Evolutionary conservation across 2,329 filamentous ascomycete genomes (phyloP).

Genomic region (Aspergillus brunneoviolaceus): DNA sequence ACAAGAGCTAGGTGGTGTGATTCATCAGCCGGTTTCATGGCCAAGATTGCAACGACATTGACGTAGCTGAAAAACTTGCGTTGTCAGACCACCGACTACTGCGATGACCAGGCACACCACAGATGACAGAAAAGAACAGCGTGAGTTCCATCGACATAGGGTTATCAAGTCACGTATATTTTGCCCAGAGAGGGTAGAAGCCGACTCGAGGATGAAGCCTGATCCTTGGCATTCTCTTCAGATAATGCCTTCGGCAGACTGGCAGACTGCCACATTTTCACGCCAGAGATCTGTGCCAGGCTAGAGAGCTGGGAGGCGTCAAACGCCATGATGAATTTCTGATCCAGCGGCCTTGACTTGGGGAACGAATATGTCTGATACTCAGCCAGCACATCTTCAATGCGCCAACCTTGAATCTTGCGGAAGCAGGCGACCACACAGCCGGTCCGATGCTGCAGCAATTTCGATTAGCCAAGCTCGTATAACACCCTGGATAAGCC

Average conservation of each 20-base stretch:
- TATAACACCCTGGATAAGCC: constrained; percentile 13
- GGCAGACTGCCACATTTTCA: constrained; percentile 15
- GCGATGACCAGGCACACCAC: too few relatives aligned
- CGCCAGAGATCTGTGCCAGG: constrained; percentile 20
- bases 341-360: constrained; percentile 47
- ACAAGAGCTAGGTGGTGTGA: neutral
- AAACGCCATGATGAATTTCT: constrained; percentile 29
- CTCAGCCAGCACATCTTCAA: constrained; percentile 65
- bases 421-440: constrained; percentile 82
- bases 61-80: too few relatives aligned
- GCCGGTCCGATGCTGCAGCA: constrained; percentile 73
- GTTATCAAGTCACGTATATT: neutral
- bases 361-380: constrained; percentile 63
- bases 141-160: neutral
- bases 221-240: constrained; percentile 4
- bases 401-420: constrained; percentile 67
- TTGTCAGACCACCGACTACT: neutral
- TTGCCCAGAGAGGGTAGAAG: constrained; percentile 8
- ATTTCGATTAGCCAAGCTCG: constrained; percentile 2
- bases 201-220: constrained; percentile 8
- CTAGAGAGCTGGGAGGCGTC: constrained; percentile 23
- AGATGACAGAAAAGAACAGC: neutral
- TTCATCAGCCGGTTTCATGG: neutral
- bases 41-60: neutral
- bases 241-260: constrained; percentile 5